Evolutionary conservation across 2,329 filamentous ascomycete genomes (phyloP), one percentile per base, ranked within the genome.

Genomic region (Volutella citrinella): DNA sequence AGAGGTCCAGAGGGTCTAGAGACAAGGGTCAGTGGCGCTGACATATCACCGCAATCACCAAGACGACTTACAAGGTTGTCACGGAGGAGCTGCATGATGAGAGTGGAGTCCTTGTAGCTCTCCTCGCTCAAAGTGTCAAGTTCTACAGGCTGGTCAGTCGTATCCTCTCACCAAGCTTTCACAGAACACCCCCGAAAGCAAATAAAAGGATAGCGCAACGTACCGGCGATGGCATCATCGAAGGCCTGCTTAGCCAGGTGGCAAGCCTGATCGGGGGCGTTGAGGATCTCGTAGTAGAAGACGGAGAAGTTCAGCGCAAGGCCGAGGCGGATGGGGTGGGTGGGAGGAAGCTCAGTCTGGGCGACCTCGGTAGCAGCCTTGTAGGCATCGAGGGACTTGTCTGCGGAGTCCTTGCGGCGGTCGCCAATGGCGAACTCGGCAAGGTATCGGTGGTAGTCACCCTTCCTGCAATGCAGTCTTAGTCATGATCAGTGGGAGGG

Each of bases 211-310:
- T 96, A 52, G 91, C 91, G 70, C 82, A 69, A 95, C 90, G 12
- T 22, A 22, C 20, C 90, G 61, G 91, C 91, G 66, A 97, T 96
- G 60, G 91, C 91, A 67, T 96, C 91, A 65, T 97, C 91, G 62
- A 97, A 97, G 32, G 93, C 91, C 77, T 97, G 91, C 82, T 97
- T 97, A 70, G 91, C 91, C 52, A 97, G 82, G 66, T 97, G 91
- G 83, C 91, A 96, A 63, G 90, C 91, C 74, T 94, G 91, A 68
- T 97, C 93, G 48, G 91, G 91, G 26, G 91, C 89, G 78, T 97
- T 98, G 60, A 97, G 78, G 66, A 97, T 98, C 82, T 98, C 93
- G 69, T 98, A 98, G 84, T 97, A 97, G 80, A 96, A 97, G 61
- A 96, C 90, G 50, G 90, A 96, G 82, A 97, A 96, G 84, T 96